Base-by-base conservation (phyloP, 805 yeast species). In the Maudiozyma pseudohumilis region DNA sequence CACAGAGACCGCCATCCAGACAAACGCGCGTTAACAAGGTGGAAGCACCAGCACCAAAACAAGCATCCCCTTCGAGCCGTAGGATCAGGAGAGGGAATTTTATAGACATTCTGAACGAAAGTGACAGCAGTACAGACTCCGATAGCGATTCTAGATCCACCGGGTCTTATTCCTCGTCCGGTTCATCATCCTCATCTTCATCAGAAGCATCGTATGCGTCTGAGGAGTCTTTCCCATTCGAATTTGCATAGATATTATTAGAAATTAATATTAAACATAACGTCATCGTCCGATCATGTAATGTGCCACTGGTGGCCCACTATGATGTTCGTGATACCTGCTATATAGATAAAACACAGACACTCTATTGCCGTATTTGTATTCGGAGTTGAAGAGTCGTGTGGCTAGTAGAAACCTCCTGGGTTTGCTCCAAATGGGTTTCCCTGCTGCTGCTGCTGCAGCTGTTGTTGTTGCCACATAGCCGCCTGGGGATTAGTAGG, bases 221-320 rank as follows among this genome's bases (percentile, higher is more conserved):
- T 10, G 18, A 29, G 10, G 46, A 37, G 16, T 43, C 46, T 12
- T 27, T 43, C n/a, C 43, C 46, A 19, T 38, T 52, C 42, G 60
- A 59, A 40, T 58, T 58, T 41, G 59, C 49, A 29, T 29, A 19
- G 20, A 6, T 17, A 7, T 15, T 6, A 16, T 12, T 7, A 28
- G 5, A 28, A n/a, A n/a, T n/a, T n/a, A n/a, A n/a, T n/a, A n/a
- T n/a, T n/a, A n/a, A n/a, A n/a, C n/a, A n/a, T n/a, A n/a, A n/a
- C n/a, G n/a, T n/a, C n/a, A 28, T 5, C 19, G 4, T 28, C 17
- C 18, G 18, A 12, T 28, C 17, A 16, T 28, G 10, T 15, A 15
- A 16, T 15, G 16, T 28, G 10, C 8, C 12, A n/a, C 18, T n/a
- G 15, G 15, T 27, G 29, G 15, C 16, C 16, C 17, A 17, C n/a